Conservation (phyloP, 1,284 basidiomycete species). For the Marasmius oreades region DNA sequence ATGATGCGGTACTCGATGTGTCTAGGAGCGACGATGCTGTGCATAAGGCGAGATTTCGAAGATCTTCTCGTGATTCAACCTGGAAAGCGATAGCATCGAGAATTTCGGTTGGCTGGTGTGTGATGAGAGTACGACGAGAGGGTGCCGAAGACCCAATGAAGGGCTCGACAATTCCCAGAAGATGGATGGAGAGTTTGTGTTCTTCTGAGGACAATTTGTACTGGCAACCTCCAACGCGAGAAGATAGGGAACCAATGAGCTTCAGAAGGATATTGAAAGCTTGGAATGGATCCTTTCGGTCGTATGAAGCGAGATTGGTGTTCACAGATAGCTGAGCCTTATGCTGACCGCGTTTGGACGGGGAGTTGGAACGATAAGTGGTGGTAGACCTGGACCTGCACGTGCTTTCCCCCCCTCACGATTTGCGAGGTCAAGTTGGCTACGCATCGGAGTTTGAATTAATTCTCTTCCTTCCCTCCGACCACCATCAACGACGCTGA, state of each 20-base stretch:
- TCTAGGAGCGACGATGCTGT: constrained; percentile 51
- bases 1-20: constrained; percentile 59
- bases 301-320: constrained; percentile 13
- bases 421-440: too few species aligned
- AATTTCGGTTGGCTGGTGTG: constrained; percentile 60
- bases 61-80: constrained; percentile 47
- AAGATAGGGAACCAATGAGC: constrained; percentile 31
- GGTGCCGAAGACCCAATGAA: constrained; percentile 50
- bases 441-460: too few species aligned
- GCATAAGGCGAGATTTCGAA: constrained; percentile 50
- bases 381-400: too few species aligned
- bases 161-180: constrained; percentile 58
- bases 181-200: constrained; percentile 54
- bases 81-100: constrained; percentile 54
- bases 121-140: constrained; percentile 39
- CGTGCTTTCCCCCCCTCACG: too few species aligned
- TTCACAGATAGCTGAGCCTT: constrained; percentile 4
- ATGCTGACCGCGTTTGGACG: neutral
- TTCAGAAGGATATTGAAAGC: constrained; percentile 15
- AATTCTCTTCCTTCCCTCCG: too few species aligned
- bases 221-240: constrained; percentile 50
- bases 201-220: constrained; percentile 55
- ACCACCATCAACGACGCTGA: too few species aligned
- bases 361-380: too few species aligned
- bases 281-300: constrained; percentile 14